Percentiles rank a stretch among this genome's conserved stretches.
Conservation (phyloP, 164 flowering plant species). For the Berberis thunbergii region DNA sequence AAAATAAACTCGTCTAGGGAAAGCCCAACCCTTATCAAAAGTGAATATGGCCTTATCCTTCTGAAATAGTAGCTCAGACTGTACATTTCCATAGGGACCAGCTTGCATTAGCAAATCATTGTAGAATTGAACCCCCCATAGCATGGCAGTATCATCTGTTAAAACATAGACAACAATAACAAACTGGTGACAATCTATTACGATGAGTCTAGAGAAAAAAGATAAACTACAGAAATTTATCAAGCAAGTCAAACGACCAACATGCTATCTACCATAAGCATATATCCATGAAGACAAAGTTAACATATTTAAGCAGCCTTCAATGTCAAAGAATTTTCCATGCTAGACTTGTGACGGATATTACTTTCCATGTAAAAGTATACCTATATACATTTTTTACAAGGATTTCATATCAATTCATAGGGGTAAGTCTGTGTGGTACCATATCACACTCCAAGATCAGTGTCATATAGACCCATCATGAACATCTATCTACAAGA, state of each 20-base stretch:
- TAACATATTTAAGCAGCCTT: too few relatives aligned
- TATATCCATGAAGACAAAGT: too few relatives aligned
- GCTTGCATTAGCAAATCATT: constrained; percentile 61
- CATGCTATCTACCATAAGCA: too few relatives aligned
- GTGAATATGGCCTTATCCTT: constrained; percentile 58
- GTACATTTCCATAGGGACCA: constrained; percentile 68
- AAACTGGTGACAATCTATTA: neutral
- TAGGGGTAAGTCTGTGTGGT: too few relatives aligned
- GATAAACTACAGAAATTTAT: neutral
- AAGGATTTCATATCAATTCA: too few relatives aligned
- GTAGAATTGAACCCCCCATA: constrained; percentile 55
- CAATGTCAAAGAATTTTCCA: too few relatives aligned
- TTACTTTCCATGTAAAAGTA: too few relatives aligned
- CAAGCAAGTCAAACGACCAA: neutral
- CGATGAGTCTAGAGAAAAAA: neutral
- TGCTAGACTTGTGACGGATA: too few relatives aligned
- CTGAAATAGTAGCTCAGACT: constrained; percentile 56
- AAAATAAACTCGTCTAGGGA: constrained; percentile 59
- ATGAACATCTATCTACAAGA: too few relatives aligned
- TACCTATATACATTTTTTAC: too few relatives aligned
- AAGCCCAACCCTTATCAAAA: constrained; percentile 74
- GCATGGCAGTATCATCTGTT: constrained; percentile 74
- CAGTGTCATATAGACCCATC: too few relatives aligned
- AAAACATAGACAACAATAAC: neutral
- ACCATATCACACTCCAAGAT: too few relatives aligned